phyloP scores from a whole-genome alignment of 306 rosid genomes.

The Trifolium repens region DNA sequence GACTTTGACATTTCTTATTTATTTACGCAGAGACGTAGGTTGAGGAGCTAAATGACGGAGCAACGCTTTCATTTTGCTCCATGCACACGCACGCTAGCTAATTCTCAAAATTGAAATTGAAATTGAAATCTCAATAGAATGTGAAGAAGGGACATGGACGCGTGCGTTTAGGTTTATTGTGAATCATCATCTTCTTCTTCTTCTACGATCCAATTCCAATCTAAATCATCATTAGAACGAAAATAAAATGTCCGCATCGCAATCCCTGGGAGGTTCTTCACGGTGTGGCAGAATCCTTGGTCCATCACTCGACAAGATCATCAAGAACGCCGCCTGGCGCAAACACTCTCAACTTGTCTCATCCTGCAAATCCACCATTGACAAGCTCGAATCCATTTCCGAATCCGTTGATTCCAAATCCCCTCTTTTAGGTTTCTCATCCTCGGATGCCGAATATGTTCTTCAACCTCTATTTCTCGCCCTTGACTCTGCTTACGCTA shows the following conservation, averaged over 20 bases:
- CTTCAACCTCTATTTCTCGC: constrained; percentile 85
- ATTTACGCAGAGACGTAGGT: constrained; percentile 4
- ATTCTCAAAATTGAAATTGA: no score
- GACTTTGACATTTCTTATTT: background rate
- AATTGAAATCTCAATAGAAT: no score
- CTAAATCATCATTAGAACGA: background rate
- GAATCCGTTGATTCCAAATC: constrained; percentile 64
- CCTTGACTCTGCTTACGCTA: constrained; percentile 73
- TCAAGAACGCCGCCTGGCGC: constrained; percentile 98
- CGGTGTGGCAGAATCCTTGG: constrained; percentile 89
- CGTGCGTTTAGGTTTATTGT: no score
- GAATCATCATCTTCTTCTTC: no score
- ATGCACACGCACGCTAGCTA: background rate
- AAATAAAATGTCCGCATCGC: constrained; percentile 79
- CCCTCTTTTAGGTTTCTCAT: constrained; percentile 66
- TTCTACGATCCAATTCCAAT: no score
- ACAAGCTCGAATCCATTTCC: constrained; percentile 85
- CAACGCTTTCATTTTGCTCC: constrained; percentile 6
- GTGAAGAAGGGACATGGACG: no score
- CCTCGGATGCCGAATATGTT: constrained; percentile 69
- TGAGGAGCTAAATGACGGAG: background rate
- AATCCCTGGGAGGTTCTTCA: constrained; percentile 88
- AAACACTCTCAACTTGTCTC: constrained; percentile 96
- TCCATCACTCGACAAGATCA: constrained; percentile 91
- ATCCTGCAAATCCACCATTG: constrained; percentile 83